These are phyloP conservation scores for Lantana camara DNA, from an alignment of 257 asterid genomes.

Conservation along the genomic window DNA sequence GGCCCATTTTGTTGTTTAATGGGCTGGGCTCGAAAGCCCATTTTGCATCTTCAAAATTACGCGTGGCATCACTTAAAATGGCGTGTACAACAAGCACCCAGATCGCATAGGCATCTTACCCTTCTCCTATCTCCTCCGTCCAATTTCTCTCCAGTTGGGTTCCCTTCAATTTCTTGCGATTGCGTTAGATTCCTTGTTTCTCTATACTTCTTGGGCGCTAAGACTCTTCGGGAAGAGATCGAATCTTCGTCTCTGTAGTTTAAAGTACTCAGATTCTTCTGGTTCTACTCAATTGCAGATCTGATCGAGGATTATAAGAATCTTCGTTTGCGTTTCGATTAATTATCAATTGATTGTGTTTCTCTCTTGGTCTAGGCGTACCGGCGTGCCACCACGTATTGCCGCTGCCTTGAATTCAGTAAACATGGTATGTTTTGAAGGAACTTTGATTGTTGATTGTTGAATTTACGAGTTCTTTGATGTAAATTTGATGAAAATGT, in stretches of 20 bases:
- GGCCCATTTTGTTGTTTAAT: too few species aligned
- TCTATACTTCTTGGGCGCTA: neutral
- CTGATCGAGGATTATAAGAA: slow-evolving; percentile 8
- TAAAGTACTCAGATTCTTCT: slow-evolving; percentile 5
- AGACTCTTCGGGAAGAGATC: slow-evolving; percentile 24
- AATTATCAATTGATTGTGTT: slow-evolving; percentile 12
- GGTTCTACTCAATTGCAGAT: slow-evolving; percentile 30
- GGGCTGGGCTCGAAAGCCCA: slow-evolving; percentile 31
- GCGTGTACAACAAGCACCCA: slow-evolving; percentile 48
- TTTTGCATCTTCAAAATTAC: neutral
- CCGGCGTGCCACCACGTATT: slow-evolving; percentile 19
- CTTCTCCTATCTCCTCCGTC: slow-evolving; percentile 29
- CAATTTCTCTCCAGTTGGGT: slow-evolving; percentile 26
- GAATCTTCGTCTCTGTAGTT: slow-evolving; percentile 16
- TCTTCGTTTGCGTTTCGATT: neutral
- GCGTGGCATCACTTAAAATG: slow-evolving; percentile 30
- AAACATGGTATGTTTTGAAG: slow-evolving; percentile 38
- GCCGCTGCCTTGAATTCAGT: slow-evolving; percentile 20
- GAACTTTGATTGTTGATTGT: neutral
- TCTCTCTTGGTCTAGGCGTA: slow-evolving; percentile 22
- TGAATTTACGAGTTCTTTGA: neutral
- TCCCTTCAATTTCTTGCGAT: slow-evolving; percentile 16
- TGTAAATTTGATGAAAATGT: neutral
- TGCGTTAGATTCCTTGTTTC: slow-evolving; percentile 18
- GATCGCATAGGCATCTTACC: slow-evolving; percentile 41